Evolutionary conservation across 2,329 filamentous ascomycete genomes (phyloP).

Genomic region (Dothistroma pini): DNA sequence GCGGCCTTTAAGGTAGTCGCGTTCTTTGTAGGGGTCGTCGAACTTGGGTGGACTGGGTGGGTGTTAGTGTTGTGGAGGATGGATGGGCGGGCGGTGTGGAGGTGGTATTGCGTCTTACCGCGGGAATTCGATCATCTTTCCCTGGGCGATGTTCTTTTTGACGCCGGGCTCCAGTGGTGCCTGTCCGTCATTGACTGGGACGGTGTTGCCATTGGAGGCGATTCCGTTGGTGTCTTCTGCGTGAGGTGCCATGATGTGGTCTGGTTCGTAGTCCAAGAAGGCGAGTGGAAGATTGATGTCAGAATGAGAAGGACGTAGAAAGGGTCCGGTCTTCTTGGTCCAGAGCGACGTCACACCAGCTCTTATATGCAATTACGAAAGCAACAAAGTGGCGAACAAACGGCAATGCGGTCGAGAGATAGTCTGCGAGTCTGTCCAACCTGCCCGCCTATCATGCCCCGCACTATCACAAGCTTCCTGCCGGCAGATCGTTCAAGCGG

Average conservation of each 20-base stretch:
- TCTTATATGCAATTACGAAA: background rate
- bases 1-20: slow-evolving; percentile 43
- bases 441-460: background rate
- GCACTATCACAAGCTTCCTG: background rate
- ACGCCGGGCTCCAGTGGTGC: slow-evolving; percentile 33
- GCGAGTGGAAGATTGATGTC: background rate
- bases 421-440: background rate
- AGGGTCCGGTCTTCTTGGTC: background rate
- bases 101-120: slow-evolving; percentile 12
- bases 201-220: slow-evolving; percentile 27
- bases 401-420: background rate
- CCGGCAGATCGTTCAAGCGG: background rate
- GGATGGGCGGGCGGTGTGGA: background rate
- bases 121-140: slow-evolving; percentile 31
- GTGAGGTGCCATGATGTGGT: slow-evolving; percentile 32
- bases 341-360: background rate
- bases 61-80: background rate
- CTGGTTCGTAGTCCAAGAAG: background rate
- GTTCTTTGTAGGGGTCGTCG: slow-evolving; percentile 38
- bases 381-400: background rate
- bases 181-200: slow-evolving; percentile 30
- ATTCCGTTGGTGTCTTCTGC: slow-evolving; percentile 25
- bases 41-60: slow-evolving; percentile 31
- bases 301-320: background rate
- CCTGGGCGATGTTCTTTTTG: slow-evolving; percentile 32